Percentiles rank a stretch among this genome's conserved stretches.
phyloP scores from a whole-genome alignment of 2,329 filamentous ascomycete species.

The Trichoderma hamatum region DNA sequence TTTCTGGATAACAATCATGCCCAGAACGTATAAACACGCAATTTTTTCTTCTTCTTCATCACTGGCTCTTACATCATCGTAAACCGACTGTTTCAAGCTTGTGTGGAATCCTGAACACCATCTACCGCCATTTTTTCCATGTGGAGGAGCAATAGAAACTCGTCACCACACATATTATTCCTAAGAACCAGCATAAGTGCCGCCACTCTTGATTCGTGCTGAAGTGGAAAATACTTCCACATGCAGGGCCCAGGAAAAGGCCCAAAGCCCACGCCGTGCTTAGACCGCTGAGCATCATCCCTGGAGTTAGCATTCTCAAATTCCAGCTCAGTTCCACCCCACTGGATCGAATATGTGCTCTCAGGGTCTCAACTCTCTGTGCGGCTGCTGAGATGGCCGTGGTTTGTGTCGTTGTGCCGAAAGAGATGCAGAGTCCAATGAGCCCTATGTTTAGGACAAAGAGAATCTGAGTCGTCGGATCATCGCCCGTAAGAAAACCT shows the following conservation, averaged over 20 bases:
- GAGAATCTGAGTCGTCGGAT: slow-evolving; percentile 13
- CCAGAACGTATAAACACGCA: background rate
- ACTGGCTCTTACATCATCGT: background rate
- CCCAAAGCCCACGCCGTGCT: slow-evolving; percentile 22
- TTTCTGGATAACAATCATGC: background rate
- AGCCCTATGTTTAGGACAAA: slow-evolving; percentile 20
- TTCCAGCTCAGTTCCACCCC: slow-evolving; percentile 15
- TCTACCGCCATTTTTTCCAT: slow-evolving; percentile 19
- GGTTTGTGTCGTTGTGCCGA: slow-evolving; percentile 21
- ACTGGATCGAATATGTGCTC: background rate
- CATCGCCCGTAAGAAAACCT: slow-evolving; percentile 6
- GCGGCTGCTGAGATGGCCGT: slow-evolving; percentile 22
- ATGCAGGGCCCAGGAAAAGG: slow-evolving; percentile 24
- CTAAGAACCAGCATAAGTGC: slow-evolving; percentile 16
- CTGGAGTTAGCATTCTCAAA: slow-evolving; percentile 18
- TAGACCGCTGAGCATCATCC: slow-evolving; percentile 25
- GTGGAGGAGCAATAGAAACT: slow-evolving; percentile 16
- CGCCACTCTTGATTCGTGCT: slow-evolving; percentile 15
- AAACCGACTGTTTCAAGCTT: background rate
- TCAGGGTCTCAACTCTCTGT: slow-evolving; percentile 6
- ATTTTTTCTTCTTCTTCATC: background rate
- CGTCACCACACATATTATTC: background rate
- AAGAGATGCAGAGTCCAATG: slow-evolving; percentile 19
- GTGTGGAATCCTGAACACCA: too few relatives aligned
- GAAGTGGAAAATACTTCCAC: slow-evolving; percentile 24